Evolutionary conservation across 495 filamentous ascomycete genomes (phyloP), one percentile per base, ranked within the genome.

Genomic region (Lasiosphaeria miniovina): DNA sequence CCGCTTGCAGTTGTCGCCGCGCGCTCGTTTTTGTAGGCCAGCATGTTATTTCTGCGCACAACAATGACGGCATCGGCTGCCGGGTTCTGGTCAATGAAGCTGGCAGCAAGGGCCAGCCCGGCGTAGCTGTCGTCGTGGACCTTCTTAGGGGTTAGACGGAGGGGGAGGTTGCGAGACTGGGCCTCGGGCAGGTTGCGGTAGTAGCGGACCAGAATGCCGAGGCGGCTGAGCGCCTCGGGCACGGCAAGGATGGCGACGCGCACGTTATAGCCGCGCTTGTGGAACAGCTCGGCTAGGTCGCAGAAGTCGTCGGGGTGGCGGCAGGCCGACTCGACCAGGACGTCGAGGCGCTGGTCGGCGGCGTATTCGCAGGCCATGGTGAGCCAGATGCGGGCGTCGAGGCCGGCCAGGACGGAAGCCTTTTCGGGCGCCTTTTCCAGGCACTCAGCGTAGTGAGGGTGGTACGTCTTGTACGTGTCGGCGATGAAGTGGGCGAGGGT

Each of bases 391-490:
- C 74, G 67, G 0, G 75, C 75, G 58, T 69, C 67, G 12, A 58
- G 54, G 3, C 59, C 32, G 0, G 75, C 64, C 4, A 73, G 63
- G 0, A 59, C 31, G 10, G 71, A 74, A 24, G 73, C 73, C 32
- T 65, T 52, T 4, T 61, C 46, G 0, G 71, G 70, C 6, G 15
- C 32, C 6, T 53, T 11, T 17, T 36, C 3, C 0, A 74, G 49
- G 35, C 70, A 62, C 0, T 51, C 2, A 4, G 9, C 6, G 65
- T 74, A 75, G 36, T 55, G 33, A 0, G 75, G 75, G 63, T 77
- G 75, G 64, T 74, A 72, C n/a, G 71, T 70, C 53, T 77, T 77
- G 72, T 75, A 77, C 11, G 70, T 72, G 71, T 77, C 75, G 36
- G 75, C 74, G 54, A 76, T 70, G 54, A 77, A 67, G 65, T 77